A percentile compares a stretch with the other conserved stretches of the same genome.
These are phyloP conservation scores for fission yeast (Schizosaccharomyces pombe) DNA, from an alignment of 805 yeast species.

Conservation along the genomic window ASM294v3 CU329670.1:357501-358000, in stretches of 20 bases:
- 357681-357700: not conserved
- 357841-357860: not conserved
- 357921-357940: constrained; percentile 4
- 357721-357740: not conserved
- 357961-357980: not conserved
- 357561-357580: no score
- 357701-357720: not conserved
- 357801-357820: not conserved
- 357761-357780: not conserved
- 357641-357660: not conserved
- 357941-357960: not conserved
- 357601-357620: no score
- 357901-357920: not conserved
- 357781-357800: not conserved
- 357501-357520: no score
- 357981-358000: not conserved
- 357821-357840: not conserved
- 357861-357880: not conserved
- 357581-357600: no score
- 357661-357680: not conserved
- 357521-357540: no score
- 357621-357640: not conserved
- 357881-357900: constrained; percentile 1
- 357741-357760: not conserved
- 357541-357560: no score